phyloP scores from a whole-genome alignment of 2,329 filamentous ascomycete genomes.

The Colletotrichum limetticola region DNA sequence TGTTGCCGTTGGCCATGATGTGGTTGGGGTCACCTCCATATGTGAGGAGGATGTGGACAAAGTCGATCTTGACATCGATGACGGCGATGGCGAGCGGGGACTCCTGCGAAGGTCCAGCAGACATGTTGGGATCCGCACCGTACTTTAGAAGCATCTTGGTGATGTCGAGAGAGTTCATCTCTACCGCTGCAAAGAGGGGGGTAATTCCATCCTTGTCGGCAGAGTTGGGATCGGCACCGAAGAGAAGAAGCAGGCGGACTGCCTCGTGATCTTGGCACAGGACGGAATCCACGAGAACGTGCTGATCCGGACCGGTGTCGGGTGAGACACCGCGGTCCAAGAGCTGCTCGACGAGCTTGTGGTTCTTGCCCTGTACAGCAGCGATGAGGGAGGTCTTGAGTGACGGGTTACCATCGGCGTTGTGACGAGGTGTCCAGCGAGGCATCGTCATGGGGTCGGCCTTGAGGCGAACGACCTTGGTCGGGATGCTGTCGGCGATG shows the following conservation, averaged over 20 bases:
- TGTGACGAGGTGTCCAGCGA: conserved; percentile 61
- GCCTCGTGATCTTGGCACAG: conserved; percentile 62
- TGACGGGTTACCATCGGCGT: conserved; percentile 51
- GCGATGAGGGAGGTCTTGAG: conserved; percentile 60
- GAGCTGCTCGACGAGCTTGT: conserved; percentile 66
- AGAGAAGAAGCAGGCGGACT: conserved; percentile 65
- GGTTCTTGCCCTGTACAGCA: conserved; percentile 67
- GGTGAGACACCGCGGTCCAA: conserved; percentile 67
- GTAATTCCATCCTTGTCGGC: conserved; percentile 59
- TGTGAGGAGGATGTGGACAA: conserved; percentile 69
- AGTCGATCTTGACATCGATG: conserved; percentile 62
- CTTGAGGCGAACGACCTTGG: conserved; percentile 59
- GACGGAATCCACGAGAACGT: conserved; percentile 65
- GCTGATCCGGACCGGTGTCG: conserved; percentile 56
- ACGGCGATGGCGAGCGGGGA: conserved; percentile 64
- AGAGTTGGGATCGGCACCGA: conserved; percentile 67
- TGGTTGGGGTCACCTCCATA: conserved; percentile 70
- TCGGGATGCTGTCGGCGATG: conserved; percentile 24
- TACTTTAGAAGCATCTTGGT: conserved; percentile 72
- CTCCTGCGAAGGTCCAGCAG: conserved; percentile 61
- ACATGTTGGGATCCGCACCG: conserved; percentile 67
- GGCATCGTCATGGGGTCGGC: conserved; percentile 63
- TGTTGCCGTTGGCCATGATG: conserved; percentile 66
- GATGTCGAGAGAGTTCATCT: conserved; percentile 64
- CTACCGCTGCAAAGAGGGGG: conserved; percentile 62